These are phyloP conservation scores for Apiospora sp. DNA, from an alignment of 2,329 filamentous ascomycete genomes.

Conservation along the genomic window DNA sequence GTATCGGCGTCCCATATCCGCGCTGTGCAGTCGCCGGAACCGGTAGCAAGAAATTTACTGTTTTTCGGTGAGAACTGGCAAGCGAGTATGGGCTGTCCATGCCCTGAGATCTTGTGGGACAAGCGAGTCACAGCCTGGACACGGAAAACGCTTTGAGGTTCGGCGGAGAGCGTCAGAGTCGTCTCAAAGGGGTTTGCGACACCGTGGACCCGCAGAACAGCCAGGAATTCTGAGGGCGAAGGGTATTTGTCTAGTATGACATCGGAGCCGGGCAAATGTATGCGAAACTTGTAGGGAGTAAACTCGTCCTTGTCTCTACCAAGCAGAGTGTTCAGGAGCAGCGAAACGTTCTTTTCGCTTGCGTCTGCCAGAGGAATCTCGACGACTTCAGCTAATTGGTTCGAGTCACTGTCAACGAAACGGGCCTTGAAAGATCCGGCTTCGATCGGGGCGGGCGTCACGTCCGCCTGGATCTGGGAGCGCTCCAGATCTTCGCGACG, in stretches of 20 bases:
- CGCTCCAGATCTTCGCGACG: slow-evolving; percentile 77
- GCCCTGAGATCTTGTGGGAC: slow-evolving; percentile 86
- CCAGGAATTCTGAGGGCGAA: slow-evolving; percentile 56
- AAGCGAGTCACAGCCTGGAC: slow-evolving; percentile 92
- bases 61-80: slow-evolving; percentile 84
- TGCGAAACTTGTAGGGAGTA: slow-evolving; percentile 68
- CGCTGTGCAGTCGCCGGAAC: slow-evolving; percentile 89
- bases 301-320: slow-evolving; percentile 70
- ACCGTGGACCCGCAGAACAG: slow-evolving; percentile 62
- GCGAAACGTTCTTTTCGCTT: slow-evolving; percentile 86
- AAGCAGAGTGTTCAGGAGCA: slow-evolving; percentile 84
- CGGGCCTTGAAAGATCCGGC: slow-evolving; percentile 83
- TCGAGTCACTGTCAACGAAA: slow-evolving; percentile 82
- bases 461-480: slow-evolving; percentile 77
- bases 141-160: slow-evolving; percentile 91
- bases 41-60: slow-evolving; percentile 82
- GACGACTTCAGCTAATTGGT: slow-evolving; percentile 74
- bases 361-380: slow-evolving; percentile 85
- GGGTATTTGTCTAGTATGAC: slow-evolving; percentile 65
- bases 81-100: slow-evolving; percentile 88
- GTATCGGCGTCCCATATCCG: slow-evolving; percentile 96
- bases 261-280: slow-evolving; percentile 63
- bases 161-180: slow-evolving; percentile 63
- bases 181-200: slow-evolving; percentile 66
- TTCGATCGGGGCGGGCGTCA: slow-evolving; percentile 71